These are phyloP conservation scores for Sclerotinia spermophila DNA, from an alignment of 2,329 filamentous ascomycete genomes.

Conservation along the genomic window DNA sequence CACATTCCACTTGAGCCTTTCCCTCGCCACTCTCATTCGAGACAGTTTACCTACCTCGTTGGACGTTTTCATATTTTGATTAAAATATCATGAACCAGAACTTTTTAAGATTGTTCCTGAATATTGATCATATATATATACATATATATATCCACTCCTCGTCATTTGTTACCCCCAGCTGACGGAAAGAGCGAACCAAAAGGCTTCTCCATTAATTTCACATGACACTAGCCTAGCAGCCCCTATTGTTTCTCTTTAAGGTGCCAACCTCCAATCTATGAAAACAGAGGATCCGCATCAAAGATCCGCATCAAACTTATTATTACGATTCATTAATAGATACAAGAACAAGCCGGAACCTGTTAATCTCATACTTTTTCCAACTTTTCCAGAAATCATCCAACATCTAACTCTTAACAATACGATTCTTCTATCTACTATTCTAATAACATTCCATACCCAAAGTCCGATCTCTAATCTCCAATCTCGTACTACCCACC, in stretches of 20 bases:
- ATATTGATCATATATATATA: neutral
- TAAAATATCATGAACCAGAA: neutral
- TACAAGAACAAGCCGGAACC: constrained; percentile 10
- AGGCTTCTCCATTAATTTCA: constrained; percentile 13
- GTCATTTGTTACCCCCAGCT: constrained; percentile 9
- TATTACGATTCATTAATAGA: constrained; percentile 7
- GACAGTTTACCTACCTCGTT: neutral
- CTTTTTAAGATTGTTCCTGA: neutral
- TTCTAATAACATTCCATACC: neutral
- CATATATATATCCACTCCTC: neutral
- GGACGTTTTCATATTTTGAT: constrained; percentile 1
- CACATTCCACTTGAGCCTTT: neutral
- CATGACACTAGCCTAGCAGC: constrained; percentile 10
- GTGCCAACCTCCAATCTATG: constrained; percentile 5
- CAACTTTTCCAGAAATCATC: neutral
- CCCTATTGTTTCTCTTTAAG: constrained; percentile 11
- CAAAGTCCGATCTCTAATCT: neutral
- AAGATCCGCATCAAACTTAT: constrained; percentile 13
- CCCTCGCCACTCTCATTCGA: neutral
- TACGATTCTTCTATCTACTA: neutral
- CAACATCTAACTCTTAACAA: neutral
- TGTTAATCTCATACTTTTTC: neutral
- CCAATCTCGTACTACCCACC: constrained; percentile 1
- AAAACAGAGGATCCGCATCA: constrained; percentile 11
- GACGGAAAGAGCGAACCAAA: neutral